Percentiles rank a stretch among this genome's conserved stretches.
Evolutionary conservation across 148 eudicot species (phyloP).

Genomic region (Talinum fruticosum): DNA sequence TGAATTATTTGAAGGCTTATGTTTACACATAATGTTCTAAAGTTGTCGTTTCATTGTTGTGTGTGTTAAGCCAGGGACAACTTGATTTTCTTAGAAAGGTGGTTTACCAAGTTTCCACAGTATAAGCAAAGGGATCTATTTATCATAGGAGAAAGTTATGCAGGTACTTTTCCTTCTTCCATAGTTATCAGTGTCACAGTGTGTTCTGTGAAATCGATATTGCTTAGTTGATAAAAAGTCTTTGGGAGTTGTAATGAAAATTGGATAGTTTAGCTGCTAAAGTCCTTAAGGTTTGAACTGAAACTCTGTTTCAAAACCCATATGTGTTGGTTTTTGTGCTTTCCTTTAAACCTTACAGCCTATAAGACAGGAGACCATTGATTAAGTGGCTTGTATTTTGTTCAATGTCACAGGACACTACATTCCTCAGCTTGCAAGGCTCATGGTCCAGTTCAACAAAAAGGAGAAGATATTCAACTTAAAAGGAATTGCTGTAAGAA

Average conservation of each 20-base stretch:
- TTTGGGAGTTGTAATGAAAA: neutral
- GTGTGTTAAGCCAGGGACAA: slow-evolving; percentile 53
- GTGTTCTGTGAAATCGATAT: too few species aligned
- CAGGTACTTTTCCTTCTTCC: slow-evolving; percentile 46
- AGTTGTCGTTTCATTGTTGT: neutral
- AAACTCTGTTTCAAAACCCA: neutral
- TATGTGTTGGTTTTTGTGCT: neutral
- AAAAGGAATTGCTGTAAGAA: slow-evolving; percentile 89
- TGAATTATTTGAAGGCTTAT: neutral
- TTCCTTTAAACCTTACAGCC: neutral
- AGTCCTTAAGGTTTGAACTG: neutral
- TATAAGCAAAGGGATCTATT: slow-evolving; percentile 60
- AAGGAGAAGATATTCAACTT: slow-evolving; percentile 64
- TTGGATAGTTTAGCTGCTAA: neutral
- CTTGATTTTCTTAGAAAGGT: slow-evolving; percentile 74
- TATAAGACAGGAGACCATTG: neutral
- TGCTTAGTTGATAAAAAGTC: too few species aligned
- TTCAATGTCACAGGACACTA: slow-evolving; percentile 63
- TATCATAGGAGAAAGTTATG: slow-evolving; percentile 97
- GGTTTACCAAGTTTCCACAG: slow-evolving; percentile 89
- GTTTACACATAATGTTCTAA: slow-evolving; percentile 1
- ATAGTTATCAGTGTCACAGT: neutral
- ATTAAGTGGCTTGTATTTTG: slow-evolving; percentile 4
- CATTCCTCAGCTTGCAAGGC: slow-evolving; percentile 89
- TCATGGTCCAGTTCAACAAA: slow-evolving; percentile 63